phyloP scores from a whole-genome alignment of 495 filamentous ascomycete genomes.

The Penicillium bialowiezense region DNA sequence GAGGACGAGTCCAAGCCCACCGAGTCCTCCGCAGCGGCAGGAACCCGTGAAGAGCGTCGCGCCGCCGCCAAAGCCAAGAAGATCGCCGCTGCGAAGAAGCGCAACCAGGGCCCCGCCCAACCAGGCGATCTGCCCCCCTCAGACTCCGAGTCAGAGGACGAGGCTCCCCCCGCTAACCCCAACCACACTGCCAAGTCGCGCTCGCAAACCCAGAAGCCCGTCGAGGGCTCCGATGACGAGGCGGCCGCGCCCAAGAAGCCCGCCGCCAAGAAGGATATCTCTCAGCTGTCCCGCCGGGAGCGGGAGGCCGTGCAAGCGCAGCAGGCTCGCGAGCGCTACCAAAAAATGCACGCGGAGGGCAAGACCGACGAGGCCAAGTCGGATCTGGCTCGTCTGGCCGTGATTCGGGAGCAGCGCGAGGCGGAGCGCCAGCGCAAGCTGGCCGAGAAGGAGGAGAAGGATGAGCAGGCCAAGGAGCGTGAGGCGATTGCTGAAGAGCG shows the following conservation, averaged over 20 bases:
- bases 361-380: conserved; percentile 95
- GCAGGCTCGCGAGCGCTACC: conserved; percentile 84
- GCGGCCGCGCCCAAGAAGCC: conserved; percentile 19
- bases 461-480: conserved; percentile 53
- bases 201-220: conserved; percentile 52
- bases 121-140: conserved; percentile 82
- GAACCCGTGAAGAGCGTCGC: conserved; percentile 85
- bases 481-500: conserved; percentile 29
- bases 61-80: conserved; percentile 89
- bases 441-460: conserved; percentile 75
- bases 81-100: conserved; percentile 75
- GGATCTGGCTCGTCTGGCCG: conserved; percentile 78
- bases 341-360: conserved; percentile 91
- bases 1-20: conserved; percentile 31
- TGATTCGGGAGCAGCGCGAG: conserved; percentile 83
- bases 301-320: conserved; percentile 85
- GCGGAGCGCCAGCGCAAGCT: conserved; percentile 76
- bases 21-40: conserved; percentile 30
- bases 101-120: conserved; percentile 59
- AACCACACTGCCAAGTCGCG: conserved; percentile 77
- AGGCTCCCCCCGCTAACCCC: conserved; percentile 77
- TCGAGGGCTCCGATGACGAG: conserved; percentile 31
- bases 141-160: conserved; percentile 58
- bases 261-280: conserved; percentile 34
- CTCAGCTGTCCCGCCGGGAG: conserved; percentile 74